phyloP scores from a whole-genome alignment of 352 stramenopile species.

The Globisporangium yorkense region DNA sequence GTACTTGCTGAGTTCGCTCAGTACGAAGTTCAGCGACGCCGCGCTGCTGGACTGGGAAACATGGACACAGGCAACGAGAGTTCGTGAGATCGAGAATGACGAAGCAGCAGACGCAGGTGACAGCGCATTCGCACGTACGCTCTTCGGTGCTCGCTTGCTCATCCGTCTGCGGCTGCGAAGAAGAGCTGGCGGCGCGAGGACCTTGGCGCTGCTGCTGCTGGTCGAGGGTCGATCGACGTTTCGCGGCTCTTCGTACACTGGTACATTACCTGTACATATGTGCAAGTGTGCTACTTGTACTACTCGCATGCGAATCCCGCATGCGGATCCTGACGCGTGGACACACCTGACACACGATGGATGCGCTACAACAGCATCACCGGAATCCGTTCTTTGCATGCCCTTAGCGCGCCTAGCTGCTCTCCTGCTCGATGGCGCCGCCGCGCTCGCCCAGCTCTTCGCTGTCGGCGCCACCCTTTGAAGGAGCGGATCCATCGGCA shows the following conservation, averaged over 20 bases:
- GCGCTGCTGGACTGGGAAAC: conserved; percentile 11
- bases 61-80: conserved; percentile 5
- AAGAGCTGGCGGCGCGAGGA: background rate
- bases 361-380: no score
- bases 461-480: background rate
- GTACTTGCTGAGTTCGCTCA: conserved; percentile 59
- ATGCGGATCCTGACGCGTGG: no score
- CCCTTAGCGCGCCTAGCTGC: background rate
- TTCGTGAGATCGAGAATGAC: background rate
- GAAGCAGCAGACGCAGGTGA: background rate
- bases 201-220: background rate
- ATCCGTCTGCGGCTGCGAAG: conserved; percentile 13
- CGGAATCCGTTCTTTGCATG: background rate
- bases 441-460: background rate
- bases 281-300: no score
- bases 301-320: no score
- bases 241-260: no score
- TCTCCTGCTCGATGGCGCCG: background rate
- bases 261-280: no score
- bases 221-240: no score
- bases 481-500: background rate
- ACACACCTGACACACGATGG: no score
- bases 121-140: conserved; percentile 18
- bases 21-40: conserved; percentile 52
- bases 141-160: conserved; percentile 46